phyloP scores from a whole-genome alignment of 2,329 filamentous ascomycete genomes.

The Penicillium concentricum region DNA sequence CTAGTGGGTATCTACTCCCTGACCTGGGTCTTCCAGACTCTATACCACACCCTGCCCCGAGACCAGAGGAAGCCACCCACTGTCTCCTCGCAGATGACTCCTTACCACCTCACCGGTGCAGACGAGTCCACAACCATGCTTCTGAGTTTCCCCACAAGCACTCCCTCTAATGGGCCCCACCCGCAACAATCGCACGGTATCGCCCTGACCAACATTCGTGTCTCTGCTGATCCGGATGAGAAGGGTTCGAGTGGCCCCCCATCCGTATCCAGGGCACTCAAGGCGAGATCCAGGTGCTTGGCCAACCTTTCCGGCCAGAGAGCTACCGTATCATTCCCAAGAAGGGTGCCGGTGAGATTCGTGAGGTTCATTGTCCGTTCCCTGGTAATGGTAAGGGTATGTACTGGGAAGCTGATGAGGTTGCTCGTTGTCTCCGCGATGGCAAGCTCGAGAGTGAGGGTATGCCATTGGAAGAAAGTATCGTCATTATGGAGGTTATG shows the following conservation, averaged over 20 bases:
- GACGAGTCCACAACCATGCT: constrained; percentile 79
- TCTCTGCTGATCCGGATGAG: constrained; percentile 61
- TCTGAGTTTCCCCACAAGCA: constrained; percentile 66
- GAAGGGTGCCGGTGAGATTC: constrained; percentile 46
- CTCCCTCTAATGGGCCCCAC: constrained; percentile 39
- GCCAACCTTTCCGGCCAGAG: constrained; percentile 67
- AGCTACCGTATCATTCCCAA: constrained; percentile 64
- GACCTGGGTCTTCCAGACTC: constrained; percentile 86
- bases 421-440: constrained; percentile 70
- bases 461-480: constrained; percentile 71
- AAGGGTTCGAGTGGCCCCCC: constrained; percentile 61
- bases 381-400: constrained; percentile 72
- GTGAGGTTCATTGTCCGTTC: constrained; percentile 42
- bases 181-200: constrained; percentile 65
- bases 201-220: constrained; percentile 64
- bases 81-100: constrained; percentile 66
- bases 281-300: constrained; percentile 79
- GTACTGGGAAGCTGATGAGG: constrained; percentile 87
- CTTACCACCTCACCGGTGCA: constrained; percentile 68
- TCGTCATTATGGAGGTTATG: constrained; percentile 82
- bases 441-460: constrained; percentile 72
- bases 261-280: constrained; percentile 77
- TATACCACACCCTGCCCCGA: constrained; percentile 74
- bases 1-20: constrained; percentile 78
- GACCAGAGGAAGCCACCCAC: constrained; percentile 63